Evolutionary conservation across 1,139 yeast species (phyloP), one percentile per base, ranked within the genome.

Genomic region (Sugiyamaella neomexicana): DNA sequence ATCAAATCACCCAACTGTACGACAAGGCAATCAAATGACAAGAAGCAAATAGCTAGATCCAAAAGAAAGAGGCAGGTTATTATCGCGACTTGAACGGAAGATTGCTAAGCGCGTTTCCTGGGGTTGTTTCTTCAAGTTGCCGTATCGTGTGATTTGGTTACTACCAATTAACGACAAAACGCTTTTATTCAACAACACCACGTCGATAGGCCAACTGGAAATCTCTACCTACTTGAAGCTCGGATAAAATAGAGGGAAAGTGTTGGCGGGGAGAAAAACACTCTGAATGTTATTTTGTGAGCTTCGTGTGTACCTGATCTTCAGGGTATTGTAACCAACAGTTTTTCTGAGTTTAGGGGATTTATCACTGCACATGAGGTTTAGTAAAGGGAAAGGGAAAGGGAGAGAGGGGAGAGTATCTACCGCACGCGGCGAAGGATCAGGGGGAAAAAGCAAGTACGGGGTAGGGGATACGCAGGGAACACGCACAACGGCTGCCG

Each of bases 231-330:
- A 9, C 34, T 3, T 29, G 31, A 27, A 27, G 8, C 31, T 27
- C 31, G 9, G 8, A 27, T 6, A 5, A 27, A 9, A 27, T 9
- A 27, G 31, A 27, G 5, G 31, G 31, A 27, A 27, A 6, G n/a
- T 9, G n/a, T 29, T 20, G 25, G 25, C 5, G 5, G 25, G 5
- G 25, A 20, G 5, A 20, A 20, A 20, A 20, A 20, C 25, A 20
- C 25, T 20, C 25, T 38, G 41, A 48, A 31, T 8, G 46, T 40
- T 32, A 25, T 29, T 15, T 38, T 27, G n/a, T 17, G n/a, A 32
- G 46, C 37, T 50, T 46, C 47, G 52, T 36, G 40, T 46, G 50
- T 46, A 46, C 50, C 50, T 46, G 50, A 46, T 46, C 50, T 46
- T 46, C 50, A 46, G 50, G 50, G 50, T 46, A 46, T 46, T 46